Conservation (phyloP, 352 stramenopile genomes). For the Phytophthora cajani region DNA sequence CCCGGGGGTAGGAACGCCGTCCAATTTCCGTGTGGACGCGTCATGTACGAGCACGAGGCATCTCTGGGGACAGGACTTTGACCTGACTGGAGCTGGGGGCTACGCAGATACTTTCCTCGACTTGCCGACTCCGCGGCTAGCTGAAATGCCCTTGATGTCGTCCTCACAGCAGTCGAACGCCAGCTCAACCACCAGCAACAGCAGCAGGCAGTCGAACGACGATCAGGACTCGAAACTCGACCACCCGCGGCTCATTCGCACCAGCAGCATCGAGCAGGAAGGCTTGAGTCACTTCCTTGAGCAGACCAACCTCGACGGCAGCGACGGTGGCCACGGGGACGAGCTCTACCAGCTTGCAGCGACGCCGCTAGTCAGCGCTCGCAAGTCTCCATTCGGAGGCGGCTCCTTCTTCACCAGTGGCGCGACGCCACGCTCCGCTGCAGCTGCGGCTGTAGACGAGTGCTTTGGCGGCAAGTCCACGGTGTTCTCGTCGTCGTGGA, state of each 20-base stretch:
- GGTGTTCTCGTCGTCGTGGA: conserved; percentile 38
- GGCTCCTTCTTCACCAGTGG: conserved; percentile 27
- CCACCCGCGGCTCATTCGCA: conserved; percentile 68
- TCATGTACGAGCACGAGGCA: conserved; percentile 44
- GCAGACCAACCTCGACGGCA: conserved; percentile 58
- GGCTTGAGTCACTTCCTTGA: conserved; percentile 78
- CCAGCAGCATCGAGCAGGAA: conserved; percentile 78
- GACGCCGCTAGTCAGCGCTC: conserved; percentile 14
- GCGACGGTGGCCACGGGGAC: conserved; percentile 23
- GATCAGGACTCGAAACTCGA: conserved; percentile 37
- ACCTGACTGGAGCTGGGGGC: conserved; percentile 44
- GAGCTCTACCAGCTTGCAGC: conserved; percentile 39
- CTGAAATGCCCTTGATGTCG: conserved; percentile 46
- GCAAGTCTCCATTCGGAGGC: conserved; percentile 32
- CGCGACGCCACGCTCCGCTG: conserved; percentile 25
- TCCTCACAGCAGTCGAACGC: conserved; percentile 32
- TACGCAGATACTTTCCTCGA: conserved; percentile 81
- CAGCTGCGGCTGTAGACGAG: conserved; percentile 55
- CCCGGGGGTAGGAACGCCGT: conserved; percentile 71
- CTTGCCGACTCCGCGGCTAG: conserved; percentile 67
- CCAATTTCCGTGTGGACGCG: conserved; percentile 56
- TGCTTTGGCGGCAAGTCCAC: conserved; percentile 52
- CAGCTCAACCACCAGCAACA: conserved; percentile 21
- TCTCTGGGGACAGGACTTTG: conserved; percentile 72
- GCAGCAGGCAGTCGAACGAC: conserved; percentile 21